Percentiles rank a stretch among this genome's conserved stretches.
phyloP scores from a whole-genome alignment of 129 eudicot species.

The Glebionis coronaria region DNA sequence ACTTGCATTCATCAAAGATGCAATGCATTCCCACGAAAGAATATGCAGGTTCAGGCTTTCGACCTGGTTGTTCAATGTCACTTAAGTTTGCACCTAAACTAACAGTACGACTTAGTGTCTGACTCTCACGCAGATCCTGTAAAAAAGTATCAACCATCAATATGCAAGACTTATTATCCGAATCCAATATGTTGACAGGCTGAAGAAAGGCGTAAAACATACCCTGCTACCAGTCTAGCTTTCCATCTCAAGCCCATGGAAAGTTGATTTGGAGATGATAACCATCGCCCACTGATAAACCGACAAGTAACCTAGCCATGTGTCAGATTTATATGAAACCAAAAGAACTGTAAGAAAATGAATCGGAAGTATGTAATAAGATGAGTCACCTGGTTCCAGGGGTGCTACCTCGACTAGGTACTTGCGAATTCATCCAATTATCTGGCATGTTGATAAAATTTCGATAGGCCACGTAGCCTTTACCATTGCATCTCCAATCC shows the following conservation, averaged over 20 bases:
- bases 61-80: conserved; percentile 53
- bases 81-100: conserved; percentile 69
- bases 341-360: background rate
- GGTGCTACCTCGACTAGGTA: conserved; percentile 62
- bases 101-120: conserved; percentile 54
- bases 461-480: conserved; percentile 82
- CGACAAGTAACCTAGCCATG: conserved; percentile 66
- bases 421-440: conserved; percentile 66
- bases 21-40: conserved; percentile 99
- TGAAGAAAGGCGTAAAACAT: conserved; percentile 30
- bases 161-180: background rate
- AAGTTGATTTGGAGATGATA: conserved; percentile 66
- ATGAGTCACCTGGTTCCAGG: conserved; percentile 78
- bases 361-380: conserved; percentile 15
- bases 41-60: conserved; percentile 78
- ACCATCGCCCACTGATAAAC: conserved; percentile 91
- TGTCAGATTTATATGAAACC: conserved; percentile 53
- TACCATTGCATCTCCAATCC: conserved; percentile 97
- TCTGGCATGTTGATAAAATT: conserved; percentile 78
- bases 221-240: conserved; percentile 74
- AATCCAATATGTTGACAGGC: background rate
- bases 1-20: conserved; percentile 97
- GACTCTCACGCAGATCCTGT: conserved; percentile 59
- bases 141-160: conserved; percentile 10
- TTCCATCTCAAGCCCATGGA: conserved; percentile 64